These are phyloP conservation scores for Beauveria varroae DNA, from an alignment of 2,329 filamentous ascomycete species.

Conservation along the genomic window DNA sequence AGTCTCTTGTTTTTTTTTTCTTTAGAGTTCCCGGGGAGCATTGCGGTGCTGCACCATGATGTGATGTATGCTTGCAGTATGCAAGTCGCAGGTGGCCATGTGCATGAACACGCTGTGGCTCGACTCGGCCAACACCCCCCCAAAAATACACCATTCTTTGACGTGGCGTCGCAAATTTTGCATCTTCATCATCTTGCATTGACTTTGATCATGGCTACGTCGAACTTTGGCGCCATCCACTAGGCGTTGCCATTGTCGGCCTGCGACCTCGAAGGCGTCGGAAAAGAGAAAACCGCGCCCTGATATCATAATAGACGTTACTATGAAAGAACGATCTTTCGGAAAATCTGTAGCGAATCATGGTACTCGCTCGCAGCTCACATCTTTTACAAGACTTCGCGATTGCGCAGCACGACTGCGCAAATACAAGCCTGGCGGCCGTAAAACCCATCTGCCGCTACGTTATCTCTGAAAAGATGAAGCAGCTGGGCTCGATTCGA, in stretches of 20 bases:
- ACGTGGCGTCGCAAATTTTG: constrained; percentile 20
- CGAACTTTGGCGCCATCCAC: constrained; percentile 20
- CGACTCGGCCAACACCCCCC: constrained; percentile 24
- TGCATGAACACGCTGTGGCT: constrained; percentile 34
- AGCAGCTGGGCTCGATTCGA: constrained; percentile 14
- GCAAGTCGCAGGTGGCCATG: constrained; percentile 22
- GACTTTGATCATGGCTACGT: constrained; percentile 19
- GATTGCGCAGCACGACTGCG: constrained; percentile 11
- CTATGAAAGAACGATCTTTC: no score
- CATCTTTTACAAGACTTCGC: no score
- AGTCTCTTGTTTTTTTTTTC: constrained; percentile 18
- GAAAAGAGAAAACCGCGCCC: no score
- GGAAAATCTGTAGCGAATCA: no score
- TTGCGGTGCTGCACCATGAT: constrained; percentile 20
- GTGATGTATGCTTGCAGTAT: constrained; percentile 28
- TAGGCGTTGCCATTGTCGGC: no score
- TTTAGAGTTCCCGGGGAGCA: constrained; percentile 14
- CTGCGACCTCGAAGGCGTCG: no score
- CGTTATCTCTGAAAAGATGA: constrained; percentile 16
- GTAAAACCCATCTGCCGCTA: constrained; percentile 22
- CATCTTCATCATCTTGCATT: constrained; percentile 25
- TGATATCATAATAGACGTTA: no score
- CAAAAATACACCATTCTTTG: constrained; percentile 30
- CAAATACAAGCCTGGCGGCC: constrained; percentile 26
- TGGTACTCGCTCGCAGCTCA: no score